Conservation (phyloP, 2,329 filamentous ascomycete species). For the Monilinia fructigena region DNA sequence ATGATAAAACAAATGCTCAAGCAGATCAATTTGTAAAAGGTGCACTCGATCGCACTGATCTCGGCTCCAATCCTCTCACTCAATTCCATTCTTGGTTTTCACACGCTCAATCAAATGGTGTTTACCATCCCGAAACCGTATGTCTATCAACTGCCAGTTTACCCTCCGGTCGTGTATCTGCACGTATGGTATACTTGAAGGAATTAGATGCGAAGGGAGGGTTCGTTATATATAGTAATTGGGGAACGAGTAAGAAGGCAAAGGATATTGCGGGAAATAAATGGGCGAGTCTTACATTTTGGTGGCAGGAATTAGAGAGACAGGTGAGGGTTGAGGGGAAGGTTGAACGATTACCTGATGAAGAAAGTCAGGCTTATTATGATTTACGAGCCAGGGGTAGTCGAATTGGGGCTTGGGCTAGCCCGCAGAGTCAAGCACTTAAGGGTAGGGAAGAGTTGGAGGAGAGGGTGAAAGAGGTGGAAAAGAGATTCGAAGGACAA, state of each 20-base stretch:
- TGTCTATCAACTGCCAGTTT: constrained; percentile 81
- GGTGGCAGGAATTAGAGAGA: constrained; percentile 82
- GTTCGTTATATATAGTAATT: constrained; percentile 94
- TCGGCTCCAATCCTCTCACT: constrained; percentile 65
- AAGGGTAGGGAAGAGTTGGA: constrained; percentile 72
- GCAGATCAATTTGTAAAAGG: constrained; percentile 75
- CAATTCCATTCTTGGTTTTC: constrained; percentile 94
- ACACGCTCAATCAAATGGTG: constrained; percentile 56
- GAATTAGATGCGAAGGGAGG: constrained; percentile 73
- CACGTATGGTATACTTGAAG: constrained; percentile 90
- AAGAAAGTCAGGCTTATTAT: constrained; percentile 71
- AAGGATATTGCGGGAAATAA: constrained; percentile 70
- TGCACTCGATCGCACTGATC: constrained; percentile 59
- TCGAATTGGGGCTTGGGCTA: constrained; percentile 90
- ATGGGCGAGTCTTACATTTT: constrained; percentile 82
- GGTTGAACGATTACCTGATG: constrained; percentile 62
- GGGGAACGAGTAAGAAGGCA: constrained; percentile 71
- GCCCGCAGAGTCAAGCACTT: constrained; percentile 79
- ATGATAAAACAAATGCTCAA: constrained; percentile 56
- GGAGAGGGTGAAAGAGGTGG: constrained; percentile 71
- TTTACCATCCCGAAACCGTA: constrained; percentile 83
- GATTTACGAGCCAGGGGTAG: constrained; percentile 73
- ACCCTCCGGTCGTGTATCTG: constrained; percentile 79
- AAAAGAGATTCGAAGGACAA: constrained; percentile 69
- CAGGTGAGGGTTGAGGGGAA: constrained; percentile 87